Evolutionary conservation across 169 alveolate species (phyloP).

Genomic region (Besnoitia besnoiti): DNA sequence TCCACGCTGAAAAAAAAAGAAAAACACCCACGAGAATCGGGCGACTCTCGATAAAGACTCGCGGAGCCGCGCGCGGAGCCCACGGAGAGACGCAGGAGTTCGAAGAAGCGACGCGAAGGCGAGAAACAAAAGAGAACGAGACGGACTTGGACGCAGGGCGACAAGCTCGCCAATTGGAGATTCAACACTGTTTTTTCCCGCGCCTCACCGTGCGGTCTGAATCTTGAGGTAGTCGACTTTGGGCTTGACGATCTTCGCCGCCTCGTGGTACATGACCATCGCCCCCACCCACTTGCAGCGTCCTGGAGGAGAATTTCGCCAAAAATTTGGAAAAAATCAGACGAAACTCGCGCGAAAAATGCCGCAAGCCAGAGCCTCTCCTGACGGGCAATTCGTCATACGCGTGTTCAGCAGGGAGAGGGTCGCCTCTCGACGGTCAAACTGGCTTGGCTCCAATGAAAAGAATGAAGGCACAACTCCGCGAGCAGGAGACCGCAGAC

Average conservation of each 20-base stretch:
- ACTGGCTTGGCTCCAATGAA: too few relatives aligned
- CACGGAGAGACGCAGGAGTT: not conserved
- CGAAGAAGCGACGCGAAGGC: not conserved
- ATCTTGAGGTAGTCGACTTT: constrained; percentile 91
- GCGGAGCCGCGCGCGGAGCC: too few relatives aligned
- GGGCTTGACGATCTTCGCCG: constrained; percentile 96
- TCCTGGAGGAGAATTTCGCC: constrained; percentile 82
- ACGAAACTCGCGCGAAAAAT: too few relatives aligned
- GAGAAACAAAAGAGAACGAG: not conserved
- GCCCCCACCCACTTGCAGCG: constrained; percentile 92
- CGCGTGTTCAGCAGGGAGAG: too few relatives aligned
- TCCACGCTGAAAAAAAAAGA: constrained; percentile 77
- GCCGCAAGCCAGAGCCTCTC: too few relatives aligned
- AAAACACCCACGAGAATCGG: not conserved
- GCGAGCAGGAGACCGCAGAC: too few relatives aligned
- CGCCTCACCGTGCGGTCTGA: constrained; percentile 84
- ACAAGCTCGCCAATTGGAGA: not conserved
- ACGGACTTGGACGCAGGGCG: too few relatives aligned
- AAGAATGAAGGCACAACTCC: too few relatives aligned
- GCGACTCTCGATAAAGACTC: not conserved
- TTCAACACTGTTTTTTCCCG: constrained; percentile 34
- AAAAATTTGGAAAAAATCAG: too few relatives aligned
- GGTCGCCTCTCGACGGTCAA: too few relatives aligned
- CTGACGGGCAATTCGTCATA: too few relatives aligned
- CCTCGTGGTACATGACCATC: constrained; percentile 92